These are phyloP conservation scores for Pythium scleroteichum DNA, from an alignment of 352 stramenopile species.

Conservation along the genomic window DNA sequence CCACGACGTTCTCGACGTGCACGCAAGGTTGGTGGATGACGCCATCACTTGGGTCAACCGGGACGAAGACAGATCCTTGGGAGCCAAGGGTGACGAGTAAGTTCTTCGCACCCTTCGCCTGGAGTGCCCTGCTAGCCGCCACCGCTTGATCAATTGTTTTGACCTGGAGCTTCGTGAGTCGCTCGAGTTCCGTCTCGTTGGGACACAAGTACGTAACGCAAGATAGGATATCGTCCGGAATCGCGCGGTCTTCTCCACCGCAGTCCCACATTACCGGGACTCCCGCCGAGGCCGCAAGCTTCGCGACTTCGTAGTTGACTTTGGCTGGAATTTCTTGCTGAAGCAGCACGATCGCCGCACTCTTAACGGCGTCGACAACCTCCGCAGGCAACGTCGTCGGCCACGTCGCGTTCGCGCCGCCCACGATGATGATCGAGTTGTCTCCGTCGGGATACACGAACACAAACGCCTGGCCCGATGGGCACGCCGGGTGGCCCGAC, in stretches of 20 bases:
- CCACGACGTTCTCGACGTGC: constrained; percentile 59
- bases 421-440: constrained; percentile 86
- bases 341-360: constrained; percentile 62
- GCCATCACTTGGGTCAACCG: constrained; percentile 25
- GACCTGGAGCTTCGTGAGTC: constrained; percentile 40
- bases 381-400: constrained; percentile 34
- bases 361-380: constrained; percentile 47
- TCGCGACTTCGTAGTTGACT: constrained; percentile 59
- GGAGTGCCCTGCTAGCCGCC: constrained; percentile 47
- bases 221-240: constrained; percentile 55
- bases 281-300: constrained; percentile 40
- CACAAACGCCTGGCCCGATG: constrained; percentile 80
- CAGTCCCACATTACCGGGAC: constrained; percentile 80
- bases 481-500: constrained; percentile 38
- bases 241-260: constrained; percentile 64
- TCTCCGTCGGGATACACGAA: constrained; percentile 82
- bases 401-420: constrained; percentile 74
- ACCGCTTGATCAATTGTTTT: constrained; percentile 51
- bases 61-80: constrained; percentile 67
- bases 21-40: constrained; percentile 55
- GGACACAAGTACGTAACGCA: constrained; percentile 67
- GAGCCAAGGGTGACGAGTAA: constrained; percentile 71
- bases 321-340: constrained; percentile 68
- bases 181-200: constrained; percentile 78
- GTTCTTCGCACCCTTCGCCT: constrained; percentile 49